These are phyloP conservation scores for Suhomyces guaymorum DNA, from an alignment of 1,139 yeast species.

Conservation along the genomic window DNA sequence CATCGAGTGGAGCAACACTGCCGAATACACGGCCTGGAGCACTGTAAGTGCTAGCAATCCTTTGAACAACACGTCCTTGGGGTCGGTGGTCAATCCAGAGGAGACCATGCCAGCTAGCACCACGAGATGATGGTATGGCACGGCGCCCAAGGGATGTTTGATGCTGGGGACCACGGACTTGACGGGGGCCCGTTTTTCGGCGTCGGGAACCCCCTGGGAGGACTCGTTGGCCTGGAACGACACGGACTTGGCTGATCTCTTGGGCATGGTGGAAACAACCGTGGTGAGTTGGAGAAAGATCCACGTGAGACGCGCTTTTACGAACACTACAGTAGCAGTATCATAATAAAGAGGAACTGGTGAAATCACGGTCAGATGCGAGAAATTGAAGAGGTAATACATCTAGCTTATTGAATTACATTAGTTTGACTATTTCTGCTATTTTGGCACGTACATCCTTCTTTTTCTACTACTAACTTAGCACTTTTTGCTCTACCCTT, in stretches of 20 bases:
- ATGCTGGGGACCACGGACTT: constrained; percentile 8
- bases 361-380: too few relatives aligned
- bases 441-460: too few relatives aligned
- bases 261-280: constrained; percentile 10
- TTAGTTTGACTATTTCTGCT: too few relatives aligned
- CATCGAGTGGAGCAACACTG: constrained; percentile 20
- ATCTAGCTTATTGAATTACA: too few relatives aligned
- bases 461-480: too few relatives aligned
- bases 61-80: constrained; percentile 26
- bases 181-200: constrained; percentile 1
- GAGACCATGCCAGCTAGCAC: constrained; percentile 37
- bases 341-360: too few relatives aligned
- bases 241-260: constrained; percentile 17
- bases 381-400: too few relatives aligned
- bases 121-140: constrained; percentile 54
- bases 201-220: constrained; percentile 1
- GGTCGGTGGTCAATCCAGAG: constrained; percentile 36
- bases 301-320: background rate
- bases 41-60: constrained; percentile 30
- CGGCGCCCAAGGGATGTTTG: constrained; percentile 10
- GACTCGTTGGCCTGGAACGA: constrained; percentile 13
- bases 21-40: constrained; percentile 32
- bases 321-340: too few relatives aligned
- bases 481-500: too few relatives aligned
- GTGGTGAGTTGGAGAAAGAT: background rate